Evolutionary conservation across 352 stramenopile genomes (phyloP).

Genomic region (Pythium pyrilobum): DNA sequence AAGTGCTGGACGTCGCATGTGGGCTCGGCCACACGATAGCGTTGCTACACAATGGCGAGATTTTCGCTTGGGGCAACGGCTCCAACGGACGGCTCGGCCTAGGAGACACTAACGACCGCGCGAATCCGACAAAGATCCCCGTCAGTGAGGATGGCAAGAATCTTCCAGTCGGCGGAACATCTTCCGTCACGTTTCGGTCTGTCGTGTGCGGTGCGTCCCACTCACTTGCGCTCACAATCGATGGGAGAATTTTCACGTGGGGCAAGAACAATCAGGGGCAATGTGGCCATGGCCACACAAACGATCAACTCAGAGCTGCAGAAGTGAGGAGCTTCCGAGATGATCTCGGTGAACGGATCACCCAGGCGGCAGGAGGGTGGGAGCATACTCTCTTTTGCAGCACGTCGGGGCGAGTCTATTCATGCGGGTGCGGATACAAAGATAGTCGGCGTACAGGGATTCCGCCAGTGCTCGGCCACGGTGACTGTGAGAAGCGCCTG

Average conservation of each 20-base stretch:
- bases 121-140: slow-evolving; percentile 32
- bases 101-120: slow-evolving; percentile 71
- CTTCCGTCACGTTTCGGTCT: slow-evolving; percentile 24
- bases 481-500: slow-evolving; percentile 59
- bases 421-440: slow-evolving; percentile 79
- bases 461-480: slow-evolving; percentile 73
- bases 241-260: slow-evolving; percentile 59
- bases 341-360: slow-evolving; percentile 38
- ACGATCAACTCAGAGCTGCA: slow-evolving; percentile 55
- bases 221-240: slow-evolving; percentile 52
- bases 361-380: slow-evolving; percentile 65
- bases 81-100: slow-evolving; percentile 79
- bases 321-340: slow-evolving; percentile 53
- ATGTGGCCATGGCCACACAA: slow-evolving; percentile 71
- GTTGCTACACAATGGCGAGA: slow-evolving; percentile 48
- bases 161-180: too few relatives aligned
- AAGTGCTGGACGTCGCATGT: slow-evolving; percentile 52
- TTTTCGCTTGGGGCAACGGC: slow-evolving; percentile 84
- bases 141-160: slow-evolving; percentile 15
- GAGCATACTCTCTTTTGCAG: slow-evolving; percentile 79
- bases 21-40: slow-evolving; percentile 65
- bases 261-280: slow-evolving; percentile 87
- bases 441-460: slow-evolving; percentile 74
- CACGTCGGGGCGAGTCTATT: slow-evolving; percentile 58
- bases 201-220: slow-evolving; percentile 69